Evolutionary conservation across 768 basidiomycete species (phyloP), one percentile per base, ranked within the genome.

Genomic region (Cystobasidium onofrii): DNA sequence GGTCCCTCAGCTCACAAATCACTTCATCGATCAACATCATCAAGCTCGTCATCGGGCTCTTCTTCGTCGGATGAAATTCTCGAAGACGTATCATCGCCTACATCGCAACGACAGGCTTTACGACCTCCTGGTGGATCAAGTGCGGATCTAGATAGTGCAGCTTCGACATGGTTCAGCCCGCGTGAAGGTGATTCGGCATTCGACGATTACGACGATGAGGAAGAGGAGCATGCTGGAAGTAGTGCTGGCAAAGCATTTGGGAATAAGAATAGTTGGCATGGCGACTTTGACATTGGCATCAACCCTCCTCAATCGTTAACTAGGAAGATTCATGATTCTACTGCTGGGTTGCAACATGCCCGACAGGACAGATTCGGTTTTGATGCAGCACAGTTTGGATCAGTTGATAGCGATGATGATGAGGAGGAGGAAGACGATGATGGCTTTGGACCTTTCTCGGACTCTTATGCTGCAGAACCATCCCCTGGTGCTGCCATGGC

Each of bases 91-190:
- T 34, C 57, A 17, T 60, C 57, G 15, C 57, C 57, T 27, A 34
- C 33, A 34, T 60, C 57, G 33, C 34, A 29, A 29, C 12, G 63
- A 23, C 63, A 64, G 63, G 7, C 63, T 43, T 46, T 29, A 86
- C 87, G 72, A 82, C 86, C 0, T 83, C 85, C 13, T 62, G 61
- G 44, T 15, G 62, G 36, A 52, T 65, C 41, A 31, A 29, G 33
- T 29, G 33, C 17, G 3, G 71, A 44, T 61, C 57, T 75, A 27
- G 69, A 71, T 43, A 63, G 73, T 18, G 65, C 54, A 29, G 88
- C 69, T 88, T 71, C 85, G 85, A 63, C 84, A 87, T 74, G 85
- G 83, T 27, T 85, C 85, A 52, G 81, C 80, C 34, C 57, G 25
- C 57, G 57, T 7, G 57, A 60, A 27, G 63, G 63, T 27, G 63